Evolutionary conservation across 2,329 filamentous ascomycete genomes (phyloP).

Genomic region (Stromatinia cepivora): DNA sequence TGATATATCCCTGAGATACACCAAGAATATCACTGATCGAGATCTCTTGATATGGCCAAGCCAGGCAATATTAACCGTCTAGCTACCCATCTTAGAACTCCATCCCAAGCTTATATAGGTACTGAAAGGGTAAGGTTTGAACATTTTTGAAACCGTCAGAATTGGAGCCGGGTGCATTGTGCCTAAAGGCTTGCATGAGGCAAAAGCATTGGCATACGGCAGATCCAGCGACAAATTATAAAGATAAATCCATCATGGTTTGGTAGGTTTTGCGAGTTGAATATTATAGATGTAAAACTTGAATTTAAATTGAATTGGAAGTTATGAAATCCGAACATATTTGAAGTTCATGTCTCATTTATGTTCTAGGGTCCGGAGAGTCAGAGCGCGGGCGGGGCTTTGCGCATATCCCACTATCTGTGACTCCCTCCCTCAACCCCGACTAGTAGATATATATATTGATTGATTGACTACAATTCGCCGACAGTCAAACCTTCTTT

Average conservation of each 20-base stretch:
- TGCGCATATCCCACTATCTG: neutral
- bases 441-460: neutral
- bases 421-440: conserved; percentile 1
- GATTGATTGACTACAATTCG: neutral
- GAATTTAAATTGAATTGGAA: neutral
- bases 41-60: neutral
- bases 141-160: conserved; percentile 11
- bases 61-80: neutral
- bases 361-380: too few species aligned
- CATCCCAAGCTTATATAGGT: neutral
- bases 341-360: neutral
- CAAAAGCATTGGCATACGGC: neutral
- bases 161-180: conserved; percentile 4
- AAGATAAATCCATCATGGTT: neutral
- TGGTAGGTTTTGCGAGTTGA: neutral
- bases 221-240: neutral
- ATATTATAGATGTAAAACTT: neutral
- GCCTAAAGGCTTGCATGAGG: neutral
- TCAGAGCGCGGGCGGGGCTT: conserved; percentile 17
- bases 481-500: neutral
- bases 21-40: neutral
- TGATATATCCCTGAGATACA: neutral
- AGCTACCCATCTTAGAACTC: neutral
- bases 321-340: neutral
- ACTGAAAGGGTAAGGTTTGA: neutral